Conservation (phyloP, 768 basidiomycete genomes). For the Phanerochaete sordida region DNA sequence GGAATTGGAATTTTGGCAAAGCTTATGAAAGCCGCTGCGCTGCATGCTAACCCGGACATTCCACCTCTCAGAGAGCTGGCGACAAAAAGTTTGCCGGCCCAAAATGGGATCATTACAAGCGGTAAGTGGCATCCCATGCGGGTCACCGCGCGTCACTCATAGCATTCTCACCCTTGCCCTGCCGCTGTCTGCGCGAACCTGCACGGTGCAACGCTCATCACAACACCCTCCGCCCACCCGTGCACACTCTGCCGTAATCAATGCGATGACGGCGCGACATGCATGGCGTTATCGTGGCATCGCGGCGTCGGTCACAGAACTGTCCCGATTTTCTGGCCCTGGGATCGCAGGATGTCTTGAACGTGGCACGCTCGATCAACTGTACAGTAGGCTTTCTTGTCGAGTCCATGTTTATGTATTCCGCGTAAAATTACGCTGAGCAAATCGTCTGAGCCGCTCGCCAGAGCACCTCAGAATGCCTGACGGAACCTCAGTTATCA, state of each 20-base stretch:
- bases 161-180: neutral
- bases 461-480: no score
- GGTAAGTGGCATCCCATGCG: slow-evolving; percentile 30
- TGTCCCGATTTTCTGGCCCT: slow-evolving; percentile 35
- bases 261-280: neutral
- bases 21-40: neutral
- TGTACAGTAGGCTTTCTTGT: neutral
- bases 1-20: neutral
- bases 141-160: neutral
- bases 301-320: slow-evolving; percentile 18
- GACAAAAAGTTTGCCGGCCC: slow-evolving; percentile 57
- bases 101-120: slow-evolving; percentile 57
- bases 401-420: neutral
- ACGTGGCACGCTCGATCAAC: neutral
- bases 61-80: slow-evolving; percentile 31
- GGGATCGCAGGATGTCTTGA: slow-evolving; percentile 14
- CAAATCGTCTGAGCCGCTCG: no score
- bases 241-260: slow-evolving; percentile 1
- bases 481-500: no score
- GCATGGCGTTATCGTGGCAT: neutral
- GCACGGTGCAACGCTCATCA: neutral
- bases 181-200: neutral
- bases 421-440: no score
- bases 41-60: neutral
- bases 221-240: neutral